Percentiles rank a stretch among this genome's conserved stretches.
phyloP scores from a whole-genome alignment of 2,329 filamentous ascomycete species.

The Monosporascus sp. region DNA sequence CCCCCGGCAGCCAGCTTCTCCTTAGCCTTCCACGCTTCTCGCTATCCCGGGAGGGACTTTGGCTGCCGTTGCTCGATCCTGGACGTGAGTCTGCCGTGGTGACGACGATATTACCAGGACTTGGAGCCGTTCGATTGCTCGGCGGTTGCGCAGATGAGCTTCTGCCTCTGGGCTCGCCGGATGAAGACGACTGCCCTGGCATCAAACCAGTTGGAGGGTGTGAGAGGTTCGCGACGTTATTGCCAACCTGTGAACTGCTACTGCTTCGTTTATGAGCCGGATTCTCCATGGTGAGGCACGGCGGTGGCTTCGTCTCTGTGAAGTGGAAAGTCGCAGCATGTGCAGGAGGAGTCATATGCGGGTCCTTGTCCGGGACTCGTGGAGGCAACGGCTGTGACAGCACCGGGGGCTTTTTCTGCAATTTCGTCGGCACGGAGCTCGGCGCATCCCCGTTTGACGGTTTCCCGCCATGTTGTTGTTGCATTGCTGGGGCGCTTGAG shows the following conservation, averaged over 20 bases:
- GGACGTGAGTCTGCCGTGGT: constrained; percentile 22
- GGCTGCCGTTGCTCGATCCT: constrained; percentile 33
- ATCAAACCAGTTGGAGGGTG: constrained; percentile 11
- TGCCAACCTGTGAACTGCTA: constrained; percentile 19
- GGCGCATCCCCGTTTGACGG: constrained; percentile 8
- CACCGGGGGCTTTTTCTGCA: constrained; percentile 18
- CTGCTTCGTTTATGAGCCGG: constrained; percentile 14
- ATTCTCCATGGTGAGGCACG: constrained; percentile 17
- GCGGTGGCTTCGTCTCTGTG: constrained; percentile 19
- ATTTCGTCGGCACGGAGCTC: constrained; percentile 7
- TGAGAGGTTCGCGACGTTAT: constrained; percentile 9
- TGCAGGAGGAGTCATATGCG: constrained; percentile 12
- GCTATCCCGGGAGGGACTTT: constrained; percentile 34
- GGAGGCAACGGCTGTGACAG: constrained; percentile 12
- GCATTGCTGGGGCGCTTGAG: constrained; percentile 3
- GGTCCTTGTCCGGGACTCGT: constrained; percentile 10
- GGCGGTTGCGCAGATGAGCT: constrained; percentile 45
- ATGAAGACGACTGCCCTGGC: constrained; percentile 18
- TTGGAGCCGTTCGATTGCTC: constrained; percentile 15
- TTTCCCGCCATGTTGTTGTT: constrained; percentile 7
- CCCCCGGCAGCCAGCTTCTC: constrained; percentile 49
- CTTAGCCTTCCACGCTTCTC: constrained; percentile 39
- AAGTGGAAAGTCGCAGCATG: constrained; percentile 15
- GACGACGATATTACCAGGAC: constrained; percentile 27
- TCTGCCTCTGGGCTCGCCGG: constrained; percentile 34